Evolutionary conservation across 305 asterid species (phyloP), one percentile per base, ranked within the genome.

Genomic region (Plantago lanceolata): DNA sequence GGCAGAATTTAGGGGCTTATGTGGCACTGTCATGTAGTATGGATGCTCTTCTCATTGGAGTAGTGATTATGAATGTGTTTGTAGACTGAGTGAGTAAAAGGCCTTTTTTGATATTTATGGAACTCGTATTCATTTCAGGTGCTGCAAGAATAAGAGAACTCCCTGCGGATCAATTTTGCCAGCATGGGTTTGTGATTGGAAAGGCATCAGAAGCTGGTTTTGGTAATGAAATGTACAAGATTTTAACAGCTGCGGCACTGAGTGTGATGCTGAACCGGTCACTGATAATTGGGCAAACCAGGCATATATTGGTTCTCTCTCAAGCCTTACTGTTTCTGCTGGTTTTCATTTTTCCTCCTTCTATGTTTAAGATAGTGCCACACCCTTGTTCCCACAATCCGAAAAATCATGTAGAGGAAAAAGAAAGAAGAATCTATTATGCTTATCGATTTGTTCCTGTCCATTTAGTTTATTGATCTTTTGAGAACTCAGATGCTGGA

Each of bases 121-220:
- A 66, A 37, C 52, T 2, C 49, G 59, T 68, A 40, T 50, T 65
- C 31, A 60, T 64, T 76, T 55, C 79, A 93, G 99, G 97, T 73
- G 90, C 97, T 50, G 68, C 87, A 54, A 80, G 84, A 73, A 83
- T 89, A 59, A 82, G 96, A 68, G 81, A 69, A 40, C 78, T 93
- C 59, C 77, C 82, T 48, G 84, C 95, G 2, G 82, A 89, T 51
- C 68, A 85, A 73, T 93, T 93, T 81, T 93, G 99, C 81, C 81
- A 66, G 28, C 97, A 89, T 63, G 97, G 97, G 57, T 89, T 89
- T 73, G 96, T 93, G 69, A 73, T 89, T 48, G 99, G 87, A 18
- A 93, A 93, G 74, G 96, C 99, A 8, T 89, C 96, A 12, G 99
- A 89, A 83, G 99, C 99, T 45, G 99, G 99, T 56, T 79, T 93